phyloP scores from a whole-genome alignment of 1,284 basidiomycete species.

The Microbotryum violaceum region DNA sequence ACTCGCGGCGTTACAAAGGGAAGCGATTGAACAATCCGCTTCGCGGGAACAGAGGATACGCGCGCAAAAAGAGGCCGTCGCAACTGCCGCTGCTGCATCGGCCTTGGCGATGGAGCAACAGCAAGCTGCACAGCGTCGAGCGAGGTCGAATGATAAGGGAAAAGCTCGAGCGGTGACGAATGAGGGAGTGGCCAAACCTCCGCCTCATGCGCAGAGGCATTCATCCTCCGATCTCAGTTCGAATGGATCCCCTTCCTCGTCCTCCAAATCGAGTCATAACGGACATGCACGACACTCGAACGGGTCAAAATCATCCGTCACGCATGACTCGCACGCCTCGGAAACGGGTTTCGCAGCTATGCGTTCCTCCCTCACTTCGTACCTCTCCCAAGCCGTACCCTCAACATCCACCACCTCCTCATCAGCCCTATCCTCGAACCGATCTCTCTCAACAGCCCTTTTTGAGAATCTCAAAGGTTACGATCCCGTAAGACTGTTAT shows the following conservation, averaged over 20 bases:
- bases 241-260: background rate
- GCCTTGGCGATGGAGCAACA: too few relatives aligned
- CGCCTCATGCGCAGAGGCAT: too few relatives aligned
- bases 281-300: background rate
- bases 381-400: slow-evolving; percentile 6
- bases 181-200: too few relatives aligned
- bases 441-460: background rate
- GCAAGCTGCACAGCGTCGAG: background rate
- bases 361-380: slow-evolving; percentile 18
- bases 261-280: background rate
- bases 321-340: background rate
- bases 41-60: slow-evolving; percentile 8
- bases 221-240: background rate
- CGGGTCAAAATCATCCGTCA: background rate
- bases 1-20: slow-evolving; percentile 5
- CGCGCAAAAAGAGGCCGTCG: slow-evolving; percentile 13
- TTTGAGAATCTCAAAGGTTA: background rate
- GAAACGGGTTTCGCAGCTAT: slow-evolving; percentile 16
- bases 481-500: slow-evolving; percentile 20
- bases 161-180: background rate
- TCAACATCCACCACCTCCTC: background rate
- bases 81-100: background rate
- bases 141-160: slow-evolving; percentile 11
- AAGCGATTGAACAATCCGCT: background rate
- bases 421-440: background rate